Conservation (phyloP, 2,329 filamentous ascomycete genomes). For the Colletotrichum caudatum region DNA sequence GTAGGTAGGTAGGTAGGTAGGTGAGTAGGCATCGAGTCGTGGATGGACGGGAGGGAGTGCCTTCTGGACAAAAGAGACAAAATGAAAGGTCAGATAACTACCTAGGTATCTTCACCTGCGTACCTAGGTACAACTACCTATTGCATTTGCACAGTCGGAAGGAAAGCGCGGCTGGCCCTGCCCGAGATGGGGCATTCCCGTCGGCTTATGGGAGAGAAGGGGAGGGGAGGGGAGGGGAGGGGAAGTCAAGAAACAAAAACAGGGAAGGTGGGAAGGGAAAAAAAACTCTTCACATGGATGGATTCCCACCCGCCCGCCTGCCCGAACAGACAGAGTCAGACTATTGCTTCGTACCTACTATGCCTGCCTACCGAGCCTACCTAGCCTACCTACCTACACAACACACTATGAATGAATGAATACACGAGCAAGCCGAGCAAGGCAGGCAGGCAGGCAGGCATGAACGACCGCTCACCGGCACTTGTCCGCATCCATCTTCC, state of each 20-base stretch:
- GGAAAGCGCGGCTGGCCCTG: not conserved
- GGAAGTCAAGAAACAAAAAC: conserved; percentile 9
- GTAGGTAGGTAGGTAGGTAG: no score
- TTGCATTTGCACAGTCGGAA: not conserved
- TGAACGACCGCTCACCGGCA: not conserved
- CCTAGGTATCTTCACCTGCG: not conserved
- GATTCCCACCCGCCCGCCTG: conserved; percentile 28
- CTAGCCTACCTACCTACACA: no score
- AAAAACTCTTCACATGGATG: conserved; percentile 36
- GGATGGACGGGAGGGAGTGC: not conserved
- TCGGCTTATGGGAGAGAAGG: not conserved
- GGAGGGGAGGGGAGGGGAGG: no score
- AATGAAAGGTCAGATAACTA: not conserved
- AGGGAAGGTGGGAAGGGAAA: conserved; percentile 39
- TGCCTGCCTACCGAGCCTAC: no score
- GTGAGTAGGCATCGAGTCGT: no score
- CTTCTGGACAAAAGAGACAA: not conserved
- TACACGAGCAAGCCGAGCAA: not conserved
- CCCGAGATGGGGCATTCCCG: not conserved
- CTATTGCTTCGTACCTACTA: no score
- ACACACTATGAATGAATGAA: no score
- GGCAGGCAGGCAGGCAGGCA: no score
- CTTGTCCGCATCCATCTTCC: not conserved
- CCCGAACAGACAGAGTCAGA: not conserved
- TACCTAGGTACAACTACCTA: not conserved